Evolutionary conservation across 192 early-diverging fungal genomes (phyloP), one percentile per base, ranked within the genome.

Genomic region (Obelidium mucronatum): DNA sequence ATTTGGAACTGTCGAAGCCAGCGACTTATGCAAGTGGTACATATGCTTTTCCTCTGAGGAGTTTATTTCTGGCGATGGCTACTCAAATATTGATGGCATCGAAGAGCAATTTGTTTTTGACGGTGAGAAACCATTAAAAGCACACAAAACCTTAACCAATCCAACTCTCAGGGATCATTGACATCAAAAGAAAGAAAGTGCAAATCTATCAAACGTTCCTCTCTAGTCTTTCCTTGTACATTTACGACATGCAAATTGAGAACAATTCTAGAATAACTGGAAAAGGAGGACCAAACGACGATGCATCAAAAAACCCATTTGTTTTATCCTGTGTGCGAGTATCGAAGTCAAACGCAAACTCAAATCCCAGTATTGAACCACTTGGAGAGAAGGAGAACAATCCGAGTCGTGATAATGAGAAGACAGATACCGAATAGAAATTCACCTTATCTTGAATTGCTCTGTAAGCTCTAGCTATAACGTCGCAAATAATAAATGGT

Each of bases 151-250:
- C 19, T 15, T 48, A 15, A 48, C 8, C 19, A 48, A 48, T 48
- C 44, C 44, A 48, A 48, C 8, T 3, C 31, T 8, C 15, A 1
- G 39, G 6, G 39, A 35, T 67, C 31, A 76, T 30, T 13, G 64
- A 67, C 11, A 42, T 19, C 34, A 64, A 39, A 62, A 76, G 13
- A 55, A 40, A 30, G 40, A 74, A 51, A 19, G n/a, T 65, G 22
- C 54, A 68, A 51, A 36, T 77, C 13, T 77, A 77, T 39, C 76
- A 77, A 40, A 69, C 76, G 5, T 77, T 69, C 37, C 28, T 71
- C n/a, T 48, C 76, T 53, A 77, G 66, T 40, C 37, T 77, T 15
- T 31, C 53, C 4, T 2, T 77, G 24, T 77, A 61, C 35, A 59
- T 77, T 40, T 77, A 62, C 40, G 54, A 70, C n/a, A 35, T 77